These are phyloP conservation scores for Vanderwaltozyma tropicalis DNA, from an alignment of 805 yeast species.

Conservation along the genomic window DNA sequence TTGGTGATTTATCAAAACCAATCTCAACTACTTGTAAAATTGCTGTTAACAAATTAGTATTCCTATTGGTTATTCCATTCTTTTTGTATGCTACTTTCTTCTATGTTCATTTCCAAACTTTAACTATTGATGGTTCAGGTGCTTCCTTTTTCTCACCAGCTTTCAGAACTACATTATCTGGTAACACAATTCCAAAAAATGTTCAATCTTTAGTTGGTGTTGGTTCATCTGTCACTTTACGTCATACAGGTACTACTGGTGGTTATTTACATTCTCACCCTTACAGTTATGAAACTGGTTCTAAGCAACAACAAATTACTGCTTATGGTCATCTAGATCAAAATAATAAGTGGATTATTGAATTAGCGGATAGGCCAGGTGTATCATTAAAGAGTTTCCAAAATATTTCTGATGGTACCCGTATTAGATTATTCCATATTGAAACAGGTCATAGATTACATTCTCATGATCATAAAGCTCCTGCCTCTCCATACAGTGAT, in stretches of 20 bases:
- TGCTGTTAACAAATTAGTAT: constrained; percentile 38
- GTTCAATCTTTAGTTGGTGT: constrained; percentile 62
- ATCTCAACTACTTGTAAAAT: constrained; percentile 38
- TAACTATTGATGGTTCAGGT: constrained; percentile 57
- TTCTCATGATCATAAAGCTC: constrained; percentile 79
- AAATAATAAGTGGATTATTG: constrained; percentile 64
- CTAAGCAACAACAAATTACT: constrained; percentile 76
- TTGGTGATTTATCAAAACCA: constrained; percentile 58
- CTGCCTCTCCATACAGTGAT: constrained; percentile 56
- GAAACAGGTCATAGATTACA: constrained; percentile 58
- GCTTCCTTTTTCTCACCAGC: constrained; percentile 62
- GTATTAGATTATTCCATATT: constrained; percentile 55
- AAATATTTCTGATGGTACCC: constrained; percentile 57
- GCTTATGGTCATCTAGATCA: constrained; percentile 68
- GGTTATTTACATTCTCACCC: constrained; percentile 77
- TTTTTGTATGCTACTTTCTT: constrained; percentile 50
- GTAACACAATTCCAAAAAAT: constrained; percentile 47
- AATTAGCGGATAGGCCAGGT: constrained; percentile 50
- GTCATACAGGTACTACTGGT: constrained; percentile 63
- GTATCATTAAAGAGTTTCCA: constrained; percentile 49
- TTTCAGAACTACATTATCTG: constrained; percentile 53
- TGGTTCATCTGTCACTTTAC: constrained; percentile 55
- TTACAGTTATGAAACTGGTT: constrained; percentile 62
- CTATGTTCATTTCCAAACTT: constrained; percentile 48
- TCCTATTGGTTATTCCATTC: constrained; percentile 50